Evolutionary conservation across 768 basidiomycete species (phyloP), one percentile per base, ranked within the genome.

Genomic region (Serendipita sp.): DNA sequence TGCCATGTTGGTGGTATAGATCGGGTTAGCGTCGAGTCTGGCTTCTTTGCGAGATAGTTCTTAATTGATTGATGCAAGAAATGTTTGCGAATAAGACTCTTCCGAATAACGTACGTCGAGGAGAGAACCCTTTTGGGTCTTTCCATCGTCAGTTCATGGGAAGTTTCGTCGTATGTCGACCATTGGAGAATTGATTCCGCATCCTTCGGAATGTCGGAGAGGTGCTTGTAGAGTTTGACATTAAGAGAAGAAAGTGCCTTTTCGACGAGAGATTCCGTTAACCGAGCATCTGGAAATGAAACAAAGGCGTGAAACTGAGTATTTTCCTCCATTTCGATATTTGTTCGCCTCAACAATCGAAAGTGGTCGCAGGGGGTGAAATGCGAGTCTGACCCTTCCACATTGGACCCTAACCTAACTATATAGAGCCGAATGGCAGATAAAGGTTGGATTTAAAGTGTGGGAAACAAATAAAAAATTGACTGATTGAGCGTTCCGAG

Each of bases 51-150:
- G 55, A 85, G 70, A 73, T 89, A 91, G 16, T 81, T 80, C 46
- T 79, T 80, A 18, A 91, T 80, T 62, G 83, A 84, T 37, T 82
- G 81, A 3, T 91, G 86, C 2, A 99, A 79, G 71, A 86, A 93
- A 70, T 96, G 91, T 73, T 98, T 98, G 63, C 96, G 83, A 67
- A 98, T 98, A 63, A 99, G 79, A 40, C 87, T 86, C 73, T 98
- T 96, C 66, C 94, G 82, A 71, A 94, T 91, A 13, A 83, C 86
- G 71, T 93, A 94, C 40, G 85, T 86, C 6, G 89, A 94, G 0
- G 90, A 81, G 37, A 93, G 78, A 43, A 84, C 79, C 18, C 70
- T 69, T 27, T 75, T 69, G 10, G 79, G 79, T 48, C 79, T 71
- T 5, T 75, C 68, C 66, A 82, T 79, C 8, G 85, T 85, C 33